A percentile compares a stretch with the other conserved stretches of the same genome.
Evolutionary conservation across 192 early-diverging fungal species (phyloP).

Genomic region (Backusella luteola): DNA sequence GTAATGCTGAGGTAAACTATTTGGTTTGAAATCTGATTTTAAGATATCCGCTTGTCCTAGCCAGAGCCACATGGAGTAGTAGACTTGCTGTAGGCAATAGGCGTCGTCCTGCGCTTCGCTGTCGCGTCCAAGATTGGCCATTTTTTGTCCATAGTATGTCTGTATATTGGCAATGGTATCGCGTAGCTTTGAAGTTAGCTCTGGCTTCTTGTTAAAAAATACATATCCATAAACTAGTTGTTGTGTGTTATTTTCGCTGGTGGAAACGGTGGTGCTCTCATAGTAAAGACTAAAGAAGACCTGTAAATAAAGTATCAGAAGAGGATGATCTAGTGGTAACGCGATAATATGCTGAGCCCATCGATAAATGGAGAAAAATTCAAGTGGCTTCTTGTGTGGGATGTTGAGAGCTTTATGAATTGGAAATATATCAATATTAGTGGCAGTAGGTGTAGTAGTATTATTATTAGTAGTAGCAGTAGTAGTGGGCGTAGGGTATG

Average conservation of each 20-base stretch:
- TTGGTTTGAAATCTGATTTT: conserved; percentile 6
- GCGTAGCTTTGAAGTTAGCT: conserved; percentile 34
- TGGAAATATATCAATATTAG: neutral
- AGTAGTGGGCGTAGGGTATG: neutral
- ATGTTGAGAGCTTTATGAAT: conserved; percentile 36
- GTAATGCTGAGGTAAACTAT: conserved; percentile 35
- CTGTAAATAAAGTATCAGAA: conserved; percentile 47
- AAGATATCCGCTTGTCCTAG: conserved; percentile 36
- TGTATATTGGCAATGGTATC: conserved; percentile 41
- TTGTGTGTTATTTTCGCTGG: neutral
- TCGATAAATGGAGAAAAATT: conserved; percentile 50
- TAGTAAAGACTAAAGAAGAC: conserved; percentile 53
- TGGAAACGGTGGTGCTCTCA: conserved; percentile 18
- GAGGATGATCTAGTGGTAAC: conserved; percentile 37
- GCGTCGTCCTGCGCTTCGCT: neutral
- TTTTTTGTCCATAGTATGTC: conserved; percentile 35
- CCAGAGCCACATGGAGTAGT: conserved; percentile 51
- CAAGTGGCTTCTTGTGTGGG: conserved; percentile 36
- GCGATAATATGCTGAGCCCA: conserved; percentile 49
- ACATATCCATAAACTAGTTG: conserved; percentile 33
- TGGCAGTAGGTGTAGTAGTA: neutral
- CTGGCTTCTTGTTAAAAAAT: conserved; percentile 40
- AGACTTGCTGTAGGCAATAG: conserved; percentile 39
- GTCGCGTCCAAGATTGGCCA: neutral
- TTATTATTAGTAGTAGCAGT: neutral